Evolutionary conservation across 2,329 filamentous ascomycete genomes (phyloP), one percentile per base, ranked within the genome.

Genomic region (Penicillium sp.): DNA sequence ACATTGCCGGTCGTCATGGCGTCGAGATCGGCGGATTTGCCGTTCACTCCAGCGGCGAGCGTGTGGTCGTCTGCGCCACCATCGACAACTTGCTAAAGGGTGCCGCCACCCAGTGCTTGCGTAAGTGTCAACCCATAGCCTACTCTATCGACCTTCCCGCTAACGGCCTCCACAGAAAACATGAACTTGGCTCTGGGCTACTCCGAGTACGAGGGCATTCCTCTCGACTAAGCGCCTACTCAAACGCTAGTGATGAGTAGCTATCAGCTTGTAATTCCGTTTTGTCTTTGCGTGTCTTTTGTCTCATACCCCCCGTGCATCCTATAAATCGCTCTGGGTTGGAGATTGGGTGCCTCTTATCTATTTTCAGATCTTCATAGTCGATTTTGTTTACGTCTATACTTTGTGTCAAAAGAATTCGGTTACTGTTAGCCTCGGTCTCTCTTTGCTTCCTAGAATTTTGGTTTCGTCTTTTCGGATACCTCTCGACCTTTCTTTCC

Each of bases 1-100:
- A 85, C 63, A 97, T 97, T 66, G 84, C 84, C 63, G 85, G 88
- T 60, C 90, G 88, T 77, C 93, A 97, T 71, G 88, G 90, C 19
- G 88, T 96, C 4, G 92, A 97, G 77, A 91, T 99, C 73, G 94
- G 94, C 56, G 92, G 90, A 0, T 97, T 97, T 67, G 91, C 90
- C n/a, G 91, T 97, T 36, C 88, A 97, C 76, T 90, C 84, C 63
- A 86, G 84, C 19, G 93, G 93, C 54, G 94, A 91, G 83, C 83
- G 94, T 47, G 92, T 95, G 0, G 93, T 97, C n/a, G 84, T 97
- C 59, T 95, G 92, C 70, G 90, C 88, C 16, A 96, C 90, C 2
- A 96, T 97, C 67, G 92, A 97, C 75, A 96, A 97, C 75, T 77
- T 97, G 63, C 81, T 94, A 65, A 97, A 97, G 84, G 92, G 92